These are phyloP conservation scores for Pyrenula massariospora DNA, from an alignment of 495 filamentous ascomycete species.

Conservation along the genomic window DNA sequence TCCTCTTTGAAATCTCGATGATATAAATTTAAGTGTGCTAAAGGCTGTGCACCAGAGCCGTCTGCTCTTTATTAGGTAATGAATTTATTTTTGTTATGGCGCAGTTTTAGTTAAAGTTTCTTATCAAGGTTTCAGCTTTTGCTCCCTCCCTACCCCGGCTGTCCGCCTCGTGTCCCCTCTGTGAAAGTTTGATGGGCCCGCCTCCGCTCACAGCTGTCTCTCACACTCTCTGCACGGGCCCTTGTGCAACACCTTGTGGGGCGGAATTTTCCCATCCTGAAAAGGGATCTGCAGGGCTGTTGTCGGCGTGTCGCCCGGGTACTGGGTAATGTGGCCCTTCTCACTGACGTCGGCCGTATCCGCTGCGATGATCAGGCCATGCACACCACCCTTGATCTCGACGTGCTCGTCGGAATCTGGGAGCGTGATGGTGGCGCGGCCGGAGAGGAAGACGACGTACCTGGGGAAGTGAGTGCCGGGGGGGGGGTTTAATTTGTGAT, in stretches of 20 bases:
- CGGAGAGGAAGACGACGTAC: constrained; percentile 38
- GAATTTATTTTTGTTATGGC: no score
- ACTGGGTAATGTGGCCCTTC: constrained; percentile 34
- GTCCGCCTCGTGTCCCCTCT: no score
- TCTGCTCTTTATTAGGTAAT: no score
- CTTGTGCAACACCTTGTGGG: constrained; percentile 27
- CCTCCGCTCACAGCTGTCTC: no score
- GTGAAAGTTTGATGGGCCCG: no score
- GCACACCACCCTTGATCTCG: constrained; percentile 27
- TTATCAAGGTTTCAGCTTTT: no score
- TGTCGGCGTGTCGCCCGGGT: constrained; percentile 31
- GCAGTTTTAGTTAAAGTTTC: no score
- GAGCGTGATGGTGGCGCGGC: constrained; percentile 37
- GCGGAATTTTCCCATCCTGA: constrained; percentile 20
- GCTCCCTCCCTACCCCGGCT: no score
- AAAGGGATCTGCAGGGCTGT: constrained; percentile 30
- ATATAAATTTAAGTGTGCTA: no score
- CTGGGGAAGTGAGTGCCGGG: constrained; percentile 14
- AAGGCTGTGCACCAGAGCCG: no score
- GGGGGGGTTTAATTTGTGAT: background rate
- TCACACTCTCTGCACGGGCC: constrained; percentile 18
- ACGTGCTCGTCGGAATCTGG: constrained; percentile 28
- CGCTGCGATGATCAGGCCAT: constrained; percentile 35
- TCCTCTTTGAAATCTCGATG: no score
- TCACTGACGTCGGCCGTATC: constrained; percentile 35